These are phyloP conservation scores for Talaromyces borbonicus DNA, from an alignment of 495 filamentous ascomycete species.

Conservation along the genomic window DNA sequence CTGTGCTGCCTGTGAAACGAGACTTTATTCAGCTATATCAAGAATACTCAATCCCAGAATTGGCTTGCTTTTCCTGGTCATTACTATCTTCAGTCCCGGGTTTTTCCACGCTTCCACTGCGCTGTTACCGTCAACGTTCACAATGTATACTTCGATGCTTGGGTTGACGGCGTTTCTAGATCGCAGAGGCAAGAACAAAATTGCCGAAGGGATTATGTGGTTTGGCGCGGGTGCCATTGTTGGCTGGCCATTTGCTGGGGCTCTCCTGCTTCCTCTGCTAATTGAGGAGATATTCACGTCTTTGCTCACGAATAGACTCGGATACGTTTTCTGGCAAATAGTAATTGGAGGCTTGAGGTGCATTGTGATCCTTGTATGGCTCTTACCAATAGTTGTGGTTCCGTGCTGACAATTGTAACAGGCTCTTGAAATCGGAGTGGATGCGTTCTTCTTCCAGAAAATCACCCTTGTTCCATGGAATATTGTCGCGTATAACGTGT, in stretches of 20 bases:
- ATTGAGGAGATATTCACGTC: slow-evolving; percentile 64
- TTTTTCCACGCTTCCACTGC: slow-evolving; percentile 86
- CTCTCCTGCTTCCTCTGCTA: slow-evolving; percentile 72
- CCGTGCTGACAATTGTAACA: slow-evolving; percentile 21
- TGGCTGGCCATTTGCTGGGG: slow-evolving; percentile 91
- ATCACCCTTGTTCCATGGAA: slow-evolving; percentile 74
- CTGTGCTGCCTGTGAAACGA: slow-evolving; percentile 72
- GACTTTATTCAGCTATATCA: slow-evolving; percentile 68
- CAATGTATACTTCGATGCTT: slow-evolving; percentile 89
- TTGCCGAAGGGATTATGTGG: slow-evolving; percentile 77
- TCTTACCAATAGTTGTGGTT: neutral
- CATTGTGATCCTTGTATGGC: slow-evolving; percentile 61
- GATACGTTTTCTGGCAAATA: slow-evolving; percentile 45
- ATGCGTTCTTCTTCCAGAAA: slow-evolving; percentile 75
- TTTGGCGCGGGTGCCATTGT: slow-evolving; percentile 83
- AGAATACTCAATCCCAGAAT: slow-evolving; percentile 66
- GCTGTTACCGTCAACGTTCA: slow-evolving; percentile 89
- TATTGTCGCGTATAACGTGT: slow-evolving; percentile 92
- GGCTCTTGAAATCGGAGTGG: slow-evolving; percentile 52
- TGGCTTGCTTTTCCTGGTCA: slow-evolving; percentile 70
- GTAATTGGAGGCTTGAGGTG: slow-evolving; percentile 58
- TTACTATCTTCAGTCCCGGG: slow-evolving; percentile 68
- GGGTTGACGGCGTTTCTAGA: slow-evolving; percentile 85
- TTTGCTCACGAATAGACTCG: slow-evolving; percentile 44
- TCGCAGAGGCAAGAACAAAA: slow-evolving; percentile 63